These are phyloP conservation scores for Starmerella sp. DNA, from an alignment of 805 yeast species.

Conservation along the genomic window DNA sequence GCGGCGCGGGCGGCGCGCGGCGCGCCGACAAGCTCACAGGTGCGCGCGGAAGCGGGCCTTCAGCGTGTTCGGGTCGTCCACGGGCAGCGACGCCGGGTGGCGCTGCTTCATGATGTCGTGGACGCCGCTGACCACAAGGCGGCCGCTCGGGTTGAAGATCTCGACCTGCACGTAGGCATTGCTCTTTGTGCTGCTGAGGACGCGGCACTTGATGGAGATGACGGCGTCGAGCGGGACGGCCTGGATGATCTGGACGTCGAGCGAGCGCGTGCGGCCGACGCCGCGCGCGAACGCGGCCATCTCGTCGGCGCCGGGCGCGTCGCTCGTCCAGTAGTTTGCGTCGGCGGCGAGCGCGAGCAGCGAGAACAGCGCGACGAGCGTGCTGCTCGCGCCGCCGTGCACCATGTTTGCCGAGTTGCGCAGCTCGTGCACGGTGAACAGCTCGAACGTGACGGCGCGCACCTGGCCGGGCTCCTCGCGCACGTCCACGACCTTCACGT, in stretches of 20 bases:
- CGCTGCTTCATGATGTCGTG: slow-evolving; percentile 27
- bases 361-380: slow-evolving; percentile 24
- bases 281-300: slow-evolving; percentile 8
- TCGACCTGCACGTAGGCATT: slow-evolving; percentile 20
- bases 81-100: not conserved
- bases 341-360: slow-evolving; percentile 23
- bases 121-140: slow-evolving; percentile 20
- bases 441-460: slow-evolving; percentile 18
- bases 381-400: slow-evolving; percentile 30
- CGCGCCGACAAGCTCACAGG: too few relatives aligned
- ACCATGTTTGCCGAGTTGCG: slow-evolving; percentile 22
- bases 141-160: slow-evolving; percentile 20
- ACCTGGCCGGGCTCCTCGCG: slow-evolving; percentile 12
- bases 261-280: slow-evolving; percentile 25
- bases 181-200: slow-evolving; percentile 24
- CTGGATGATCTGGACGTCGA: slow-evolving; percentile 25
- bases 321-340: slow-evolving; percentile 21
- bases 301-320: slow-evolving; percentile 16
- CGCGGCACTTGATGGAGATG: slow-evolving; percentile 19
- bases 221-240: slow-evolving; percentile 25
- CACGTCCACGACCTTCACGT: slow-evolving; percentile 9
- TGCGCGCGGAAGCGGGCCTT: not conserved
- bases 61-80: not conserved
- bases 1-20: too few relatives aligned
- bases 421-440: slow-evolving; percentile 20